Conservation (phyloP, 2,329 filamentous ascomycete genomes). For the Calonectria crousiana region DNA sequence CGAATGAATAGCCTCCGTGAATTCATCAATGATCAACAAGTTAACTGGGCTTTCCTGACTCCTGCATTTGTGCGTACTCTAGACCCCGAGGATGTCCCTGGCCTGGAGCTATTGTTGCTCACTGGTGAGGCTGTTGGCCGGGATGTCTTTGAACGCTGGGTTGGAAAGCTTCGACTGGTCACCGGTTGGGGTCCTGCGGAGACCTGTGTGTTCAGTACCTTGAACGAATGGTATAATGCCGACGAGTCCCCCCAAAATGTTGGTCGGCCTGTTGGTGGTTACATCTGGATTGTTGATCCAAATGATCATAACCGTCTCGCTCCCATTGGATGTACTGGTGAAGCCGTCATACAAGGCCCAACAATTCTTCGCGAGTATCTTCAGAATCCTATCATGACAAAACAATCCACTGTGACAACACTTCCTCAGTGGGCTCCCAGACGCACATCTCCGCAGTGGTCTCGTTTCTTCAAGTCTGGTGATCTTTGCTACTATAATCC, state of each 20-base stretch:
- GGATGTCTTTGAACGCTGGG: conserved; percentile 23
- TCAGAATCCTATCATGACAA: conserved; percentile 15
- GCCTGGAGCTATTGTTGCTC: conserved; percentile 13
- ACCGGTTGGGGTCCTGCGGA: conserved; percentile 29
- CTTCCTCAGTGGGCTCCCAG: neutral
- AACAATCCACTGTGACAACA: conserved; percentile 47
- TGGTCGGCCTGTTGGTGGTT: conserved; percentile 1
- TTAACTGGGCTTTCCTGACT: conserved; percentile 16
- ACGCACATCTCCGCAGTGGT: neutral
- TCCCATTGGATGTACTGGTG: conserved; percentile 40
- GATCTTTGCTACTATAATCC: conserved; percentile 9
- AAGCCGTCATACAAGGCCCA: conserved; percentile 41
- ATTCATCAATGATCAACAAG: neutral
- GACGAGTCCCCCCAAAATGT: conserved; percentile 41
- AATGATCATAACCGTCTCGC: conserved; percentile 31
- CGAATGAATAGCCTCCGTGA: conserved; percentile 13
- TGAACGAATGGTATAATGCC: conserved; percentile 16
- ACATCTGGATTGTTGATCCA: conserved; percentile 7
- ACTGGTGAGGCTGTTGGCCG: conserved; percentile 25
- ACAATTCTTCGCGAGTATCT: conserved; percentile 41
- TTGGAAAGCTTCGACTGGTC: conserved; percentile 17
- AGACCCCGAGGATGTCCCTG: neutral
- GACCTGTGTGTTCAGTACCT: conserved; percentile 19
- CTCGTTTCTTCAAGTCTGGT: conserved; percentile 6
- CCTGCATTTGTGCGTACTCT: conserved; percentile 12